Evolutionary conservation across 306 rosid species (phyloP).

Genomic region (Carpinus fangiana): DNA sequence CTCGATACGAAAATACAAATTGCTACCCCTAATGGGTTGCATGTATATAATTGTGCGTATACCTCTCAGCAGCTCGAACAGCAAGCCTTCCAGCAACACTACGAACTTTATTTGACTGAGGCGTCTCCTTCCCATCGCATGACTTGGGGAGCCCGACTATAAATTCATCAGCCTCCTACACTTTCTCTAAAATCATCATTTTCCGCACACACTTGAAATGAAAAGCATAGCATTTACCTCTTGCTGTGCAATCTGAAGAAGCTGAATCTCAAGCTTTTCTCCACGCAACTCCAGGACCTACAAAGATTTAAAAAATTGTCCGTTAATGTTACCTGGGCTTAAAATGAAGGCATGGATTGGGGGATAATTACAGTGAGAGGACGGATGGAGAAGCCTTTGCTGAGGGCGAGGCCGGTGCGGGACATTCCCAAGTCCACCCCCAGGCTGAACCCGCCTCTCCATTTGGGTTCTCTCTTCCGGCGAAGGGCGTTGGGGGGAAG

Average conservation of each 20-base stretch:
- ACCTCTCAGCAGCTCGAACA: constrained; percentile 82
- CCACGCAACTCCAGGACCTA: constrained; percentile 90
- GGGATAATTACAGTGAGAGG: constrained; percentile 60
- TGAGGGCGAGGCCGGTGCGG: constrained; percentile 84
- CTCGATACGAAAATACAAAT: no score
- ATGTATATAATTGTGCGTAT: background rate
- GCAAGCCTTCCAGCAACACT: constrained; percentile 84
- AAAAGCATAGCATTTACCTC: background rate
- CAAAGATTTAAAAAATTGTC: background rate
- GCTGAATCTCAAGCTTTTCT: constrained; percentile 73
- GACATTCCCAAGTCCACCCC: constrained; percentile 84
- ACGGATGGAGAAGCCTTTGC: constrained; percentile 79
- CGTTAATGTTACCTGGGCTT: background rate
- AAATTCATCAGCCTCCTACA: constrained; percentile 90
- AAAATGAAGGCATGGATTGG: background rate
- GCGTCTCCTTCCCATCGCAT: constrained; percentile 73
- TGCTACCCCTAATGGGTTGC: no score
- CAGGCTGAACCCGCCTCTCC: constrained; percentile 90
- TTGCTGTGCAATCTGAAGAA: constrained; percentile 52
- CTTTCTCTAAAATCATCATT: constrained; percentile 10
- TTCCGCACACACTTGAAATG: background rate
- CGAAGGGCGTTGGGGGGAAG: constrained; percentile 79
- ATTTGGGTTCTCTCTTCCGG: constrained; percentile 57
- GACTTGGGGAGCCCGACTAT: constrained; percentile 88
- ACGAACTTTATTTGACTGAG: constrained; percentile 83